phyloP scores from a whole-genome alignment of 108 stramenopile genomes.

The Mediolabrus comicus region DNA sequence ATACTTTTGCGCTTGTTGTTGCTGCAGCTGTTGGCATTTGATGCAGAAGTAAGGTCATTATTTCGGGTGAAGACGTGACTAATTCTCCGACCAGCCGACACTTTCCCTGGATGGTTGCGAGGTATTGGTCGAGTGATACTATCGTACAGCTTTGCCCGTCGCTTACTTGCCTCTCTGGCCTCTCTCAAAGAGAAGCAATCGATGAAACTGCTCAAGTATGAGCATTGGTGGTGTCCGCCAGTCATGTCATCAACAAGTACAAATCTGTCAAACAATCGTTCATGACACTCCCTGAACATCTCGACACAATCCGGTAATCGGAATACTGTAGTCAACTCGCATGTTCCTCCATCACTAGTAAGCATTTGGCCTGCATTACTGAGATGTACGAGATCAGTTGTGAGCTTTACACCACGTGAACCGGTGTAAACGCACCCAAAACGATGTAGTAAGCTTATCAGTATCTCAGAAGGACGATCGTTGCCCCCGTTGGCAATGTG shows the following conservation, averaged over 20 bases:
- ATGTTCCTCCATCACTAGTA: slow-evolving; percentile 40
- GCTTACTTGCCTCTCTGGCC: slow-evolving; percentile 33
- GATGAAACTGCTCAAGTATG: slow-evolving; percentile 39
- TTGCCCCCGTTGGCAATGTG: slow-evolving; percentile 36
- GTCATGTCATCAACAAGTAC: slow-evolving; percentile 9
- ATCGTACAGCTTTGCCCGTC: slow-evolving; percentile 15
- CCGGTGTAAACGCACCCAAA: slow-evolving; percentile 52
- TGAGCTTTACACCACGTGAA: slow-evolving; percentile 25
- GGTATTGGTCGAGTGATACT: slow-evolving; percentile 3
- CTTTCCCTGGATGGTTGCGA: slow-evolving; percentile 34
- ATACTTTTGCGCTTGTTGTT: neutral
- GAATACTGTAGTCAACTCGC: slow-evolving; percentile 40
- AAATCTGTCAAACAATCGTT: slow-evolving; percentile 21
- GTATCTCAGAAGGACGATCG: slow-evolving; percentile 41
- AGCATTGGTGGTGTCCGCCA: slow-evolving; percentile 10
- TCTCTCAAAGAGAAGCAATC: slow-evolving; percentile 35
- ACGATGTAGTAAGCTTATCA: slow-evolving; percentile 42
- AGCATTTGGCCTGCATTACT: slow-evolving; percentile 9
- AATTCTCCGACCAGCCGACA: slow-evolving; percentile 9
- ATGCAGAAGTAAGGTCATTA: neutral
- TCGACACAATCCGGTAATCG: slow-evolving; percentile 31
- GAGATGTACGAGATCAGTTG: slow-evolving; percentile 25
- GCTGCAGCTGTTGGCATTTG: too few relatives aligned
- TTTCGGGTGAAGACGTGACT: slow-evolving; percentile 24
- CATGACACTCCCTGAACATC: slow-evolving; percentile 43